Percentiles rank a stretch among this genome's conserved stretches.
phyloP scores from a whole-genome alignment of 495 filamentous ascomycete species.

The Pyrenula aspistea region DNA sequence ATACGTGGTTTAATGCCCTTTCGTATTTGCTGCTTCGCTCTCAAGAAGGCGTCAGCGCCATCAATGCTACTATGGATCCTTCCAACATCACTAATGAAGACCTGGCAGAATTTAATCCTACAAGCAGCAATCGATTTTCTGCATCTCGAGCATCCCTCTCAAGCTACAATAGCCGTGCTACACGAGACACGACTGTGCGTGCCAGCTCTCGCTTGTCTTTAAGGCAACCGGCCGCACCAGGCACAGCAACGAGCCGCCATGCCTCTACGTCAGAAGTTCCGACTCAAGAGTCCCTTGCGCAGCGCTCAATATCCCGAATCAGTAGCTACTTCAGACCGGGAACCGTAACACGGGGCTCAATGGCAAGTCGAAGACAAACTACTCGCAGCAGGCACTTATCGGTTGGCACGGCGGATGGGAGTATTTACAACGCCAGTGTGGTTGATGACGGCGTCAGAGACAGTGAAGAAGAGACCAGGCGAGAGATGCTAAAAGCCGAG shows the following conservation, averaged over 20 bases:
- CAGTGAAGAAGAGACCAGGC: constrained; percentile 67
- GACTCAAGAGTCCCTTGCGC: constrained; percentile 16
- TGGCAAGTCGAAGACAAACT: constrained; percentile 23
- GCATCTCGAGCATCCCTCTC: constrained; percentile 61
- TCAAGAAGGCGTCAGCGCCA: constrained; percentile 30
- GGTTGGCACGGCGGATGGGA: constrained; percentile 16
- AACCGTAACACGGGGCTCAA: constrained; percentile 30
- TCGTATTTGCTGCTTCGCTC: constrained; percentile 82
- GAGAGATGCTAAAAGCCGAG: constrained; percentile 65
- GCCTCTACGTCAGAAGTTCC: constrained; percentile 29
- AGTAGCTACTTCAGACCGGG: constrained; percentile 28
- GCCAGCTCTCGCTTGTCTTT: constrained; percentile 33
- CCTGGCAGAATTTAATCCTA: constrained; percentile 81
- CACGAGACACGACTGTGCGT: constrained; percentile 41
- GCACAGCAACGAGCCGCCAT: constrained; percentile 22
- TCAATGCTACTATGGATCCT: background rate
- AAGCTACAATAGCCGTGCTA: constrained; percentile 67
- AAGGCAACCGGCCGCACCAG: constrained; percentile 32
- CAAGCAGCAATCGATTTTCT: constrained; percentile 39
- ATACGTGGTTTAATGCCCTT: constrained; percentile 97
- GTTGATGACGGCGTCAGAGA: constrained; percentile 37
- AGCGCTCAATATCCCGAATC: constrained; percentile 29
- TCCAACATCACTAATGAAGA: constrained; percentile 59
- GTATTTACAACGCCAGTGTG: constrained; percentile 58
- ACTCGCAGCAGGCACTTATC: constrained; percentile 18